Percentiles rank a stretch among this genome's conserved stretches.
Conservation (phyloP, 1,284 basidiomycete species). For the Cryptococcus jaspeensis region DNA sequence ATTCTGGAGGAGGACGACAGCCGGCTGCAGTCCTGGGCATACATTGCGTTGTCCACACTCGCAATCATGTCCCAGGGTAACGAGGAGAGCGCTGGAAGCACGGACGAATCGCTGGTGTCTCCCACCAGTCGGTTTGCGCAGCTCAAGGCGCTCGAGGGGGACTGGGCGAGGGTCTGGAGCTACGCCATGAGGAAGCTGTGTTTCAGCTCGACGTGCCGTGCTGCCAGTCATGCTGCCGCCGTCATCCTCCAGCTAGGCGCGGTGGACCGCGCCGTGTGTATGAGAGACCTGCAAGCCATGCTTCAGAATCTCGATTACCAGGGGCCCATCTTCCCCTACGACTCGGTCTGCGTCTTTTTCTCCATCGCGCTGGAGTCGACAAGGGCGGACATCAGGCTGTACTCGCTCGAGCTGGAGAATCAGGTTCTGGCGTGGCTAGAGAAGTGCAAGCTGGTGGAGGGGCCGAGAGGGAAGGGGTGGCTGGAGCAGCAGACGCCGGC, state of each 20-base stretch:
- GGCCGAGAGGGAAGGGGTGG: slow-evolving; percentile 55
- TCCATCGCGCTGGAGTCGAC: slow-evolving; percentile 64
- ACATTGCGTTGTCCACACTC: slow-evolving; percentile 67
- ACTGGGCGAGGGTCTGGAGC: slow-evolving; percentile 78
- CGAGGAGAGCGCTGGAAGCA: background rate
- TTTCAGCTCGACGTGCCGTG: slow-evolving; percentile 65
- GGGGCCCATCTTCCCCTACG: slow-evolving; percentile 76
- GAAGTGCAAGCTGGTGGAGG: slow-evolving; percentile 53
- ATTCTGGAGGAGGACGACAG: slow-evolving; percentile 66
- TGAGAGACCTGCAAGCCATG: slow-evolving; percentile 70
- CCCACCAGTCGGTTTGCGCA: slow-evolving; percentile 3
- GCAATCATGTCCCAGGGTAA: slow-evolving; percentile 16
- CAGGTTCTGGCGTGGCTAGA: slow-evolving; percentile 76
- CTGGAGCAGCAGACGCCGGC: slow-evolving; percentile 54
- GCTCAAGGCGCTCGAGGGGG: slow-evolving; percentile 19
- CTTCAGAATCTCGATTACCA: slow-evolving; percentile 79
- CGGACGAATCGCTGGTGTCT: background rate
- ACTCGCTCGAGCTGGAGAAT: slow-evolving; percentile 76
- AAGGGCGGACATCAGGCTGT: slow-evolving; percentile 73
- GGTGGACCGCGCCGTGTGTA: slow-evolving; percentile 60
- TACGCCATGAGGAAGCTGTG: slow-evolving; percentile 72
- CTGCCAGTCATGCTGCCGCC: slow-evolving; percentile 74
- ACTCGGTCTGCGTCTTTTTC: slow-evolving; percentile 81
- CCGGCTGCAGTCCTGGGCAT: slow-evolving; percentile 73
- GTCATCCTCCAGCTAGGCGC: slow-evolving; percentile 53